Evolutionary conservation across 371 early-diverging fungal genomes (phyloP).

Genomic region (Mortierella sp.): DNA sequence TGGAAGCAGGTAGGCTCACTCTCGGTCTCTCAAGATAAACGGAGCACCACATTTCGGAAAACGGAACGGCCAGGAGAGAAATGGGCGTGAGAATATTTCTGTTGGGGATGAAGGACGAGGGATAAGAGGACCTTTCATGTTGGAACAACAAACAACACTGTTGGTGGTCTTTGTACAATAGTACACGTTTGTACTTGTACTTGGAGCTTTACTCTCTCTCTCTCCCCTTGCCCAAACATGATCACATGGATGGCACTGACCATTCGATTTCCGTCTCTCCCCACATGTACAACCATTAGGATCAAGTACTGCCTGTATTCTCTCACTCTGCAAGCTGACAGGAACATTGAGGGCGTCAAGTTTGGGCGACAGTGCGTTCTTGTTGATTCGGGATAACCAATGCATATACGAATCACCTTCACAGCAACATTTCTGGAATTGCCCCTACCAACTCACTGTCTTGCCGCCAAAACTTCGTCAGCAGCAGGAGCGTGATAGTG

Average conservation of each 20-base stretch:
- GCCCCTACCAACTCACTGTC: conserved; percentile 77
- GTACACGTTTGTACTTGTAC: too few species aligned
- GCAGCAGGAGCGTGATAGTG: too few species aligned
- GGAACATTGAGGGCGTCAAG: conserved; percentile 71
- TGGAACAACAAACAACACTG: too few species aligned
- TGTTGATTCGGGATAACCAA: conserved; percentile 68
- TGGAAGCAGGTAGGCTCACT: conserved; percentile 72
- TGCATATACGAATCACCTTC: conserved; percentile 73
- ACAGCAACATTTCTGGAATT: conserved; percentile 79
- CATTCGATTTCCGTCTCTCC: not conserved
- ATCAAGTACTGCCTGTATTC: conserved; percentile 77
- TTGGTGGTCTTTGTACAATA: too few species aligned
- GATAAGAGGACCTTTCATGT: too few species aligned
- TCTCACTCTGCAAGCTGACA: conserved; percentile 69
- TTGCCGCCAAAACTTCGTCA: conserved; percentile 64
- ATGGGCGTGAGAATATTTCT: too few species aligned
- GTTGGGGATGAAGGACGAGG: too few species aligned
- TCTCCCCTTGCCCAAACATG: too few species aligned
- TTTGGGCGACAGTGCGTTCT: conserved; percentile 73
- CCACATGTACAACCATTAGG: conserved; percentile 30
- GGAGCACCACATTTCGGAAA: too few species aligned
- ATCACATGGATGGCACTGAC: not conserved
- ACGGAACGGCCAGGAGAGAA: too few species aligned
- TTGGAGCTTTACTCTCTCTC: too few species aligned
- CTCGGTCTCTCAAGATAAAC: too few species aligned